Evolutionary conservation across 768 basidiomycete species (phyloP), one percentile per base, ranked within the genome.

Genomic region (Kondoa subrosea): DNA sequence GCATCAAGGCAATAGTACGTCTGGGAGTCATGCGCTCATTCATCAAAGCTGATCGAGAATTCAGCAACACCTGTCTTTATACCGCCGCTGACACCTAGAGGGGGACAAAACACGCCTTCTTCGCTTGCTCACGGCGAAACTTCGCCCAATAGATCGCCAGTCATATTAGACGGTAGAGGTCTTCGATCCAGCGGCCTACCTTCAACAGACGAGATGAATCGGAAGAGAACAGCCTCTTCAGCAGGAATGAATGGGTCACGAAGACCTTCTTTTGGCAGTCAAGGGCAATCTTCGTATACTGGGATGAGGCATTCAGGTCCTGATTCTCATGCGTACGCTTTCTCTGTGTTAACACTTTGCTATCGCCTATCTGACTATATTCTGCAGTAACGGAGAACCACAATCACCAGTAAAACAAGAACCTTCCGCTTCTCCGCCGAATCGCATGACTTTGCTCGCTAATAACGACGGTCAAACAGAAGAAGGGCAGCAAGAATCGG

Each of bases 21-120:
- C n/a, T n/a, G n/a, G n/a, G n/a, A n/a, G n/a, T n/a, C n/a, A n/a
- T n/a, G n/a, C n/a, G n/a, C n/a, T n/a, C n/a, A n/a, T n/a, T n/a
- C n/a, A n/a, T n/a, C n/a, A n/a, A n/a, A n/a, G n/a, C n/a, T n/a
- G 16, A 8, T 32, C 61, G 21, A 27, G 33, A 17, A 63, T 17
- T 32, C 61, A 14, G 17, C 61, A 8, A 63, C 61, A 8, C 61
- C 61, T 8, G 61, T 63, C 61, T 63, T 30, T 32, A 27, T 63
- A 3, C 61, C 61, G 3, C 61, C 61, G 14, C 33, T 63, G 8
- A 63, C 61, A 16, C 61, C 61, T 12, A n/a, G 61, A 32, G 40
- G n/a, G n/a, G n/a, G 40, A 50, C 21, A 8, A 8, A 50, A 50
- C 40, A 63, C 61, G 61, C 61, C 61, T 32, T 3, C 3, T 63